A percentile compares a stretch with the other conserved stretches of the same genome.
phyloP scores from a whole-genome alignment of 2,329 filamentous ascomycete species.

The Emydomyces testavorans region DNA sequence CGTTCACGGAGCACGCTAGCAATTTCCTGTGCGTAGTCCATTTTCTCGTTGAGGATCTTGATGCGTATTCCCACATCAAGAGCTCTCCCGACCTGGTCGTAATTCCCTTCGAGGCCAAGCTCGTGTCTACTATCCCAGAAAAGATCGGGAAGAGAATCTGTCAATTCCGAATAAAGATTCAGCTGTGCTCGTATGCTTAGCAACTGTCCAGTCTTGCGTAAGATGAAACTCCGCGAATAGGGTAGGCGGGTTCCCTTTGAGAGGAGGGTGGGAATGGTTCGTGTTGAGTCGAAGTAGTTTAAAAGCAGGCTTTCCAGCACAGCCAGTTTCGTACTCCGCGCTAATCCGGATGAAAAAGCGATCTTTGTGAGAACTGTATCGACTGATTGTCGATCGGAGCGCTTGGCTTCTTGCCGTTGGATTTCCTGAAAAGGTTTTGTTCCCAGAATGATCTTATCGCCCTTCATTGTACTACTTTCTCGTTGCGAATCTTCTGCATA shows the following conservation, averaged over 20 bases:
- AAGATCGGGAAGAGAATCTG: conserved; percentile 85
- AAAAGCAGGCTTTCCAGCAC: conserved; percentile 75
- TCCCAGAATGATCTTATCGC: conserved; percentile 80
- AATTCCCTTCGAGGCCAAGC: conserved; percentile 83
- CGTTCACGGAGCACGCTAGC: conserved; percentile 78
- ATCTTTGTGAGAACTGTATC: conserved; percentile 77
- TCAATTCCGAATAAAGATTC: conserved; percentile 93
- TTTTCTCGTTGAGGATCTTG: conserved; percentile 85
- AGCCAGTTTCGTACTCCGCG: conserved; percentile 83
- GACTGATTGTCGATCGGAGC: conserved; percentile 29
- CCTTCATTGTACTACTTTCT: conserved; percentile 66
- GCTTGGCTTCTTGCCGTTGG: conserved; percentile 18
- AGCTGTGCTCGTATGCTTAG: conserved; percentile 80
- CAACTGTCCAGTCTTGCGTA: conserved; percentile 87
- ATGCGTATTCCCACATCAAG: conserved; percentile 88
- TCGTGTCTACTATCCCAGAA: conserved; percentile 93
- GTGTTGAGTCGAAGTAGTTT: conserved; percentile 77
- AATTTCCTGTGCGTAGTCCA: conserved; percentile 96
- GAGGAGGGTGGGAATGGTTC: conserved; percentile 66
- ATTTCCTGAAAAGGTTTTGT: conserved; percentile 44
- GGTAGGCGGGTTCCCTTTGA: conserved; percentile 53
- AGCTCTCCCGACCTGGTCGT: conserved; percentile 80
- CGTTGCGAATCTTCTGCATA: conserved; percentile 64
- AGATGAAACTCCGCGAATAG: conserved; percentile 63
- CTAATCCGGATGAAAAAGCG: conserved; percentile 88